Percentiles rank a stretch among this genome's conserved stretches.
Evolutionary conservation across 805 yeast genomes (phyloP).

Genomic region (Vanderwaltozyma tropicalis): DNA sequence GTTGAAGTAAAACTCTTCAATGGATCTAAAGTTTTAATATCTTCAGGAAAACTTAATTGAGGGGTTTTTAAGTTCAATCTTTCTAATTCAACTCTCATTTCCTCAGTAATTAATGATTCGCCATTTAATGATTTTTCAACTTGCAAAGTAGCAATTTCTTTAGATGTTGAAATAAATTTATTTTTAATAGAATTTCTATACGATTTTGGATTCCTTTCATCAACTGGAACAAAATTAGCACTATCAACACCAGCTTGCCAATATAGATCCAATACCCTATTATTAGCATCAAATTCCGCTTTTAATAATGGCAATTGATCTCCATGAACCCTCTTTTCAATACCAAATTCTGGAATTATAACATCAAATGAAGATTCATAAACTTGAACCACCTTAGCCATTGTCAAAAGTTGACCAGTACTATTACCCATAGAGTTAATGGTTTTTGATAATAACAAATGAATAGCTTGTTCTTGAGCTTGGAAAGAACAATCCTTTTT

Average conservation of each 20-base stretch:
- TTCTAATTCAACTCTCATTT: conserved; percentile 39
- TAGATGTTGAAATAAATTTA: conserved; percentile 60
- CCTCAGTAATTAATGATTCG: conserved; percentile 29
- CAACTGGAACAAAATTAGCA: conserved; percentile 85
- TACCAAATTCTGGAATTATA: conserved; percentile 83
- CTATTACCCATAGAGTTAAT: conserved; percentile 60
- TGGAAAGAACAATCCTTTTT: conserved; percentile 87
- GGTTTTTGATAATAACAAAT: conserved; percentile 71
- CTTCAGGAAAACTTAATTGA: conserved; percentile 25
- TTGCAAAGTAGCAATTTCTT: conserved; percentile 52
- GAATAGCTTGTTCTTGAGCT: conserved; percentile 93
- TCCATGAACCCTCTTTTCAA: conserved; percentile 93
- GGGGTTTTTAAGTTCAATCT: conserved; percentile 45
- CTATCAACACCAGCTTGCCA: conserved; percentile 93
- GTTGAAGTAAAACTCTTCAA: conserved; percentile 36
- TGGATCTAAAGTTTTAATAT: neutral
- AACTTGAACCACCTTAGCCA: conserved; percentile 84
- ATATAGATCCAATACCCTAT: conserved; percentile 63
- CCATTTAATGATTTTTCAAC: conserved; percentile 22
- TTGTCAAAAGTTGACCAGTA: conserved; percentile 73
- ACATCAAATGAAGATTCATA: conserved; percentile 95
- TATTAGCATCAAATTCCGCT: conserved; percentile 76
- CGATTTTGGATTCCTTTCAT: conserved; percentile 68
- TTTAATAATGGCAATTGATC: conserved; percentile 88
- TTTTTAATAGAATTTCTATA: conserved; percentile 71